Base-by-base conservation (phyloP, 1,284 basidiomycete genomes). In the Tetrapyrgos nigripes region DNA sequence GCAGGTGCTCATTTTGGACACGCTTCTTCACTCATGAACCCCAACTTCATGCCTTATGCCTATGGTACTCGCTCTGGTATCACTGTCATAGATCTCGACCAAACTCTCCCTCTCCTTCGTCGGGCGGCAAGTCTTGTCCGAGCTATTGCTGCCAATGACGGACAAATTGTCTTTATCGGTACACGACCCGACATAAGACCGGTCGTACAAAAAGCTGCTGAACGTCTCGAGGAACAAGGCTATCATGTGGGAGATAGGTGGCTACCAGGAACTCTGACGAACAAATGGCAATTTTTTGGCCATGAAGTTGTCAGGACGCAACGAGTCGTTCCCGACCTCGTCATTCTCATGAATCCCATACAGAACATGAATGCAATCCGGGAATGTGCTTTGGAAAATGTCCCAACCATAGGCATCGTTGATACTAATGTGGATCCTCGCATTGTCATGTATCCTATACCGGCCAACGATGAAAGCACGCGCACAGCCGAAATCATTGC, bases 391-490 rank as follows among this genome's bases (percentile, higher is more conserved):
- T 80, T 89, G 51, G 84, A 89, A 62, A 89, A 94, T 68, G 84
- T 96, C 51, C 94, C 94, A 0, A 96, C 94, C 0, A 85, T 96
- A 63, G 94, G 89, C 27, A 89, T 99, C 63, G 86, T 96, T 60
- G 97, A 99, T 76, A 93, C 95, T 27, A 95, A 99, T 73, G 93
- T 91, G 40, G 97, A 99, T 76, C 97, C 97, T 4, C 88, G 97
- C 19, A 83, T 96, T 35, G 96, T 99, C 60, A 98, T 98, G 83
- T 99, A 98, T 76, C 92, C 97, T 33, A 98, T 99, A 68, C 97
- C 96, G 1, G 96, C 94, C 37, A 99, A 99, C 75, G 97, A 98
- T 78, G 97, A 98, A 76, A 94, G 89, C 70, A 84, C 91, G 9
- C 86, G 96, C 54, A 92, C 94, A 19, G 92, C 94, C 46, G 96